Base-by-base conservation (phyloP, 192 early-diverging fungal genomes). In the Rhizoclosmatium sp. region DNA sequence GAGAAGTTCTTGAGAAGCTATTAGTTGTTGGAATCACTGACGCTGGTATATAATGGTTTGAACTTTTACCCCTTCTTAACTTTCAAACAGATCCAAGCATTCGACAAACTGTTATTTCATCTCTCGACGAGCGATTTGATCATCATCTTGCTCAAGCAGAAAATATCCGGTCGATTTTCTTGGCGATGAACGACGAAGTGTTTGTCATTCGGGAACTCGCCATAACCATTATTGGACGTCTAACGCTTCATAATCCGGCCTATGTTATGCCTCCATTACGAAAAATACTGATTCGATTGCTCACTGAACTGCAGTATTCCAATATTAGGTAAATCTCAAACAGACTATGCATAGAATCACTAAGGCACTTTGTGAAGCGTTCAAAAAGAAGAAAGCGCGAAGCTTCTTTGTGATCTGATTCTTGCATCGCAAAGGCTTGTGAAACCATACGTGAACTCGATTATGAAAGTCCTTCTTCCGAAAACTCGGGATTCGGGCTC, bases 241-340 rank as follows among this genome's bases (percentile, higher is more conserved):
- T 99, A 19, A 91, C 93, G 2, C 82, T 91, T 7, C 91, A 92
- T 71, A 99, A 98, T 80, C 97, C 97, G 7, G 96, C 95, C 1
- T 96, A 96, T 75, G 93, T 97, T 12, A 91, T 97, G 89, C 95
- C 97, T 3, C 93, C 92, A 0, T 85, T 99, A 39, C 88, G 95
- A 44, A 94, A 96, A 74, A 91, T 93, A 0, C 78, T 98, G 12
- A 93, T 95, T 71, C 93, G 95, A 78, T 84, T 99, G 1, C 82
- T 99, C 60, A 95, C 94, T 3, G 96, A 98, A 82, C 83, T 99
- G 21, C 95, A 99, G 82, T 96, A 94, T 81, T 93, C 96, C 7
- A 84, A 85, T 16, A 87, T 91, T 5, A 92, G 80, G 86, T 87
- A 65, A 16, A 58, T 80, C 75, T 14, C 39, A 10, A 16, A 51